Evolutionary conservation across 768 basidiomycete genomes (phyloP).

Genomic region (Dendrothele bispora): DNA sequence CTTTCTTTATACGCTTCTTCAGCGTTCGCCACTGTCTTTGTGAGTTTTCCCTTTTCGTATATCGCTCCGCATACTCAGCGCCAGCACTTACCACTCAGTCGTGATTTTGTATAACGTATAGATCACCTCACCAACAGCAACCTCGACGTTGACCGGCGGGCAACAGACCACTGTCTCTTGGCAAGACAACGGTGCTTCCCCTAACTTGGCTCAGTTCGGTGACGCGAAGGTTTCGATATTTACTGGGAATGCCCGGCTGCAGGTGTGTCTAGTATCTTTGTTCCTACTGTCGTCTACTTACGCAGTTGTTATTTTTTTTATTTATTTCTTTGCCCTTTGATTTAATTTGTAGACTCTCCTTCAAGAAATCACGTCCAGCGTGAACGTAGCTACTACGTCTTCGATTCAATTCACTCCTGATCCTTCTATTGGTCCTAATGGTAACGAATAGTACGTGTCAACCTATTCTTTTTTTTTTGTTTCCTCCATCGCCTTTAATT

Average conservation of each 20-base stretch:
- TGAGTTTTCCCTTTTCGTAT: slow-evolving; percentile 31
- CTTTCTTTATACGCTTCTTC: slow-evolving; percentile 52
- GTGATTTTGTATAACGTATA: slow-evolving; percentile 26
- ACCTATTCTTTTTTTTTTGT: too few species aligned
- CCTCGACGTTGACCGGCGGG: slow-evolving; percentile 49
- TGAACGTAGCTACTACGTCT: slow-evolving; percentile 52
- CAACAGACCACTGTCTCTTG: slow-evolving; percentile 50
- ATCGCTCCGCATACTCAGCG: not conserved
- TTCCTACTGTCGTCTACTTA: not conserved
- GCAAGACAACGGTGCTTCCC: slow-evolving; percentile 52
- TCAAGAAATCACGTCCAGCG: slow-evolving; percentile 44
- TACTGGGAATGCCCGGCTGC: slow-evolving; percentile 56
- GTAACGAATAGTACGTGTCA: slow-evolving; percentile 58
- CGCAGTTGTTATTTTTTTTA: too few species aligned
- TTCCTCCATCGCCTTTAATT: slow-evolving; percentile 1
- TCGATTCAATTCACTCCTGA: slow-evolving; percentile 53
- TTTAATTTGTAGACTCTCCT: slow-evolving; percentile 52
- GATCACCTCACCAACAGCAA: slow-evolving; percentile 56
- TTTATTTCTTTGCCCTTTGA: too few species aligned
- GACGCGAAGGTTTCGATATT: slow-evolving; percentile 54
- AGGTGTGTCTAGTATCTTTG: slow-evolving; percentile 42
- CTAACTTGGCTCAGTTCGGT: slow-evolving; percentile 54
- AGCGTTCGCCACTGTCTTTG: slow-evolving; percentile 56
- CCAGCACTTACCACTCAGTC: too few species aligned
- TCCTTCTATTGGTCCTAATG: slow-evolving; percentile 52